Conservation (phyloP, 2,329 filamentous ascomycete species). For the Orbilia quercus region DNA sequence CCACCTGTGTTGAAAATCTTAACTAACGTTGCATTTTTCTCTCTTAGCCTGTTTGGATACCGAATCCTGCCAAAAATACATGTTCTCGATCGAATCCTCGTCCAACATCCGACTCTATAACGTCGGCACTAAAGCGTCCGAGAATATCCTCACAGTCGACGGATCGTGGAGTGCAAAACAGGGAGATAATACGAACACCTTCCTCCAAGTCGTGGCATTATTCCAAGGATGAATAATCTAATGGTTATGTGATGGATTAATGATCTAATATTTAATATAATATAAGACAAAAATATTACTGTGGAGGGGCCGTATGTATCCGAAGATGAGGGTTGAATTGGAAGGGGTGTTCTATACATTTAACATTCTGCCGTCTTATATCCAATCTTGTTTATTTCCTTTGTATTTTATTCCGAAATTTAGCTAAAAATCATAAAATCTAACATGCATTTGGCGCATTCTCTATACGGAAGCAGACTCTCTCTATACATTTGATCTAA, state of each 20-base stretch:
- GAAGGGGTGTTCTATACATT: background rate
- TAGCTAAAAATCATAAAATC: background rate
- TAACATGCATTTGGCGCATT: no score
- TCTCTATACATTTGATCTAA: no score
- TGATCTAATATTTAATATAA: no score
- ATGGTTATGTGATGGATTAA: no score
- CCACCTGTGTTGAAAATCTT: constrained; percentile 3
- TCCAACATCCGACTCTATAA: constrained; percentile 42
- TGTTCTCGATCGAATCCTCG: constrained; percentile 37
- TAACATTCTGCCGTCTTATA: background rate
- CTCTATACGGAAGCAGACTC: no score
- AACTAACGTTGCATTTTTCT: constrained; percentile 20
- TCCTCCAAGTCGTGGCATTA: constrained; percentile 22
- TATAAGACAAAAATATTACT: background rate
- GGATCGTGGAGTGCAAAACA: constrained; percentile 27
- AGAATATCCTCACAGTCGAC: constrained; percentile 29
- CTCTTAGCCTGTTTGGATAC: constrained; percentile 41
- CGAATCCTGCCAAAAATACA: constrained; percentile 49
- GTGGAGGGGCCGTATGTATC: background rate
- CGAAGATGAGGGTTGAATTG: background rate
- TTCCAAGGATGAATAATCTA: constrained; percentile 18
- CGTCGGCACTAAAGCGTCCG: constrained; percentile 33
- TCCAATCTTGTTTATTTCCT: background rate
- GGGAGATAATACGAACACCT: constrained; percentile 29
- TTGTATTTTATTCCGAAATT: background rate